These are phyloP conservation scores for Trypanosoma avium DNA, from an alignment of 208 protist species.

Conservation along the genomic window DNA sequence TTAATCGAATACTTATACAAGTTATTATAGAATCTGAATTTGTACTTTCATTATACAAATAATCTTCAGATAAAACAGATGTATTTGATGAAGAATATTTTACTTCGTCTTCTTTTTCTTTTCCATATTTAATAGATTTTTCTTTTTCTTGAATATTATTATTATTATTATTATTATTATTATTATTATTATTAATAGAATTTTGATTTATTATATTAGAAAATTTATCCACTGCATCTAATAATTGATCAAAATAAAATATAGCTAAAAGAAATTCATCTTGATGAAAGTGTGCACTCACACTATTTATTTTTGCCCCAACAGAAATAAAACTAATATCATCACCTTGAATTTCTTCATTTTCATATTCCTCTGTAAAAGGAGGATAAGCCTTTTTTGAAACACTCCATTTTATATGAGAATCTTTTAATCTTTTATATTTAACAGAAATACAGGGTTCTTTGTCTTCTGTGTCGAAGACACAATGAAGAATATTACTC, in stretches of 20 bases:
- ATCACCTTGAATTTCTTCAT: conserved; percentile 15
- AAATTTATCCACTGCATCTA: conserved; percentile 18
- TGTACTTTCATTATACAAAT: not conserved
- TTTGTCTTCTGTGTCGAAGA: conserved; percentile 19
- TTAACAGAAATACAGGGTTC: conserved; percentile 27
- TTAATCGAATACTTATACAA: conserved; percentile 20
- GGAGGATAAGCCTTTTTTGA: conserved; percentile 11
- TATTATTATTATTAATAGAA: not conserved
- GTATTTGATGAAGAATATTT: conserved; percentile 11
- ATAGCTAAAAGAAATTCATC: conserved; percentile 24
- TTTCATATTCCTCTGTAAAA: conserved; percentile 14
- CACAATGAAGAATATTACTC: conserved; percentile 18
- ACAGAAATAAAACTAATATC: conserved; percentile 19
- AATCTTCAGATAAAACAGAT: not conserved
- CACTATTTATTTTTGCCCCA: conserved; percentile 1
- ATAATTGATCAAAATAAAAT: conserved; percentile 23
- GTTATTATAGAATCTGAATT: conserved; percentile 2
- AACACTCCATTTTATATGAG: not conserved
- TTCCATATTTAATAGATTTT: not conserved
- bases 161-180: not conserved
- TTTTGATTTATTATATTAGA: not conserved
- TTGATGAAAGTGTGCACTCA: conserved; percentile 18
- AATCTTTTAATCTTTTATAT: not conserved
- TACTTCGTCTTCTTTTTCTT: not conserved
- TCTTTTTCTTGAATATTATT: not conserved